Evolutionary conservation across 1,284 basidiomycete species (phyloP).

Genomic region (Boletus smithii): DNA sequence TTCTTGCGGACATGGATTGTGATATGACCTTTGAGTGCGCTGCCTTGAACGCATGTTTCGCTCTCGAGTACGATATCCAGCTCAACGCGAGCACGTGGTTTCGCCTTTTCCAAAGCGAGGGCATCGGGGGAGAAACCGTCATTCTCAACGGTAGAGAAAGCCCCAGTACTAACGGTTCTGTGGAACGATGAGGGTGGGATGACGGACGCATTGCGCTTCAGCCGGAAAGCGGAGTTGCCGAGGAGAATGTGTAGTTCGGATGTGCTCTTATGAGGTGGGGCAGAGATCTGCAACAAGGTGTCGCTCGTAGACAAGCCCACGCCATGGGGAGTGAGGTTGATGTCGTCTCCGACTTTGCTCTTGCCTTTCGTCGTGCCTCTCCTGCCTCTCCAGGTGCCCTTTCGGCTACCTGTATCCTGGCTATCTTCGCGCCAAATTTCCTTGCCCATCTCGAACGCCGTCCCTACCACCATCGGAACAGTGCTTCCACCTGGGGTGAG

Average conservation of each 20-base stretch:
- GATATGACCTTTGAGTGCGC: conserved; percentile 69
- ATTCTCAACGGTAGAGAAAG: conserved; percentile 11
- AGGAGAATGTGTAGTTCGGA: conserved; percentile 59
- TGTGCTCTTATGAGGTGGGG: conserved; percentile 45
- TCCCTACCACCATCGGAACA: conserved; percentile 4
- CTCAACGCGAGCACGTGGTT: conserved; percentile 72
- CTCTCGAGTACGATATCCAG: conserved; percentile 81
- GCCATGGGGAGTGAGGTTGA: conserved; percentile 5
- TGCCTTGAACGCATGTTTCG: conserved; percentile 80
- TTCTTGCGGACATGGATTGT: conserved; percentile 67
- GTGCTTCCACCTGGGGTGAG: conserved; percentile 32
- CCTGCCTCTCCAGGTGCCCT: conserved; percentile 16
- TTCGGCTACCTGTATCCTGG: conserved; percentile 10
- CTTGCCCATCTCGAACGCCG: conserved; percentile 17
- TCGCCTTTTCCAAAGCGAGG: conserved; percentile 59
- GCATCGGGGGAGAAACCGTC: conserved; percentile 22
- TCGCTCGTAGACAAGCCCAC: conserved; percentile 43
- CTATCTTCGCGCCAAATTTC: conserved; percentile 24
- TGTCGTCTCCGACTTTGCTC: conserved; percentile 6
- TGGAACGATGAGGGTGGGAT: conserved; percentile 28
- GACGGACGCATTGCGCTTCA: conserved; percentile 53
- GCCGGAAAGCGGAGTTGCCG: conserved; percentile 53
- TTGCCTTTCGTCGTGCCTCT: conserved; percentile 8
- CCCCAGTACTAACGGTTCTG: conserved; percentile 6
- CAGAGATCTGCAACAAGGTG: conserved; percentile 50